Percentiles rank a stretch among this genome's conserved stretches.
Evolutionary conservation across 805 yeast species (phyloP).

Genomic region (Candida patagonica): DNA sequence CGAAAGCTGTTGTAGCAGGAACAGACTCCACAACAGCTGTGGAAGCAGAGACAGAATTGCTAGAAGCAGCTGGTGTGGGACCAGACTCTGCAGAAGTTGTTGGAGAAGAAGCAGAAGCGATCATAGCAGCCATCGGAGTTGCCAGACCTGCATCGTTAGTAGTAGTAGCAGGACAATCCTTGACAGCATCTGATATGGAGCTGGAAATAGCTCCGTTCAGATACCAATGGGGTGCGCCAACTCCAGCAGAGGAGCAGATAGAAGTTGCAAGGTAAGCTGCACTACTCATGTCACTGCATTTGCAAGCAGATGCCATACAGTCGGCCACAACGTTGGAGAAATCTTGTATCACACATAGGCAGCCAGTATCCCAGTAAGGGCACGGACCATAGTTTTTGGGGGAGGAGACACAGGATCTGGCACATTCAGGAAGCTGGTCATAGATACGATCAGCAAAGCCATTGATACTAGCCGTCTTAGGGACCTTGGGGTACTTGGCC

Average conservation of each 20-base stretch:
- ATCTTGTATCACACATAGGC: constrained; percentile 41
- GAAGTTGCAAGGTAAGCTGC: constrained; percentile 38
- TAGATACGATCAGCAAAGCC: constrained; percentile 40
- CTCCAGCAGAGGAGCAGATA: constrained; percentile 33
- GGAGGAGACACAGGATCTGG: constrained; percentile 35
- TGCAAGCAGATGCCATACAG: constrained; percentile 34
- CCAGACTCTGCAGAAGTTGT: constrained; percentile 13
- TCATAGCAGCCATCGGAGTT: constrained; percentile 10
- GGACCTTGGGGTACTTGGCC: constrained; percentile 36
- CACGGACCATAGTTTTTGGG: constrained; percentile 34
- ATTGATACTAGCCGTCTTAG: constrained; percentile 37
- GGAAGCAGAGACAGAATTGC: constrained; percentile 5
- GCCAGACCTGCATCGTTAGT: constrained; percentile 11
- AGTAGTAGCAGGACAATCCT: constrained; percentile 13
- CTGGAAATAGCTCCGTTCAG: constrained; percentile 10
- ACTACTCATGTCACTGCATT: constrained; percentile 29
- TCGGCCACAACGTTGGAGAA: constrained; percentile 37
- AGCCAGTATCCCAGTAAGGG: constrained; percentile 46
- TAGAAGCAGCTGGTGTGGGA: constrained; percentile 11
- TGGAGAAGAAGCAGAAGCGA: constrained; percentile 14
- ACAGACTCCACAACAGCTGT: constrained; percentile 9
- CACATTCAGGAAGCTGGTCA: constrained; percentile 34
- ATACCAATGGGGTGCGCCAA: constrained; percentile 20
- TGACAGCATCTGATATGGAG: constrained; percentile 9
- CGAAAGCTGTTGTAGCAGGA: constrained; percentile 2